These are phyloP conservation scores for Chaetomium cochliodes DNA, from an alignment of 495 filamentous ascomycete genomes.

Conservation along the genomic window DNA sequence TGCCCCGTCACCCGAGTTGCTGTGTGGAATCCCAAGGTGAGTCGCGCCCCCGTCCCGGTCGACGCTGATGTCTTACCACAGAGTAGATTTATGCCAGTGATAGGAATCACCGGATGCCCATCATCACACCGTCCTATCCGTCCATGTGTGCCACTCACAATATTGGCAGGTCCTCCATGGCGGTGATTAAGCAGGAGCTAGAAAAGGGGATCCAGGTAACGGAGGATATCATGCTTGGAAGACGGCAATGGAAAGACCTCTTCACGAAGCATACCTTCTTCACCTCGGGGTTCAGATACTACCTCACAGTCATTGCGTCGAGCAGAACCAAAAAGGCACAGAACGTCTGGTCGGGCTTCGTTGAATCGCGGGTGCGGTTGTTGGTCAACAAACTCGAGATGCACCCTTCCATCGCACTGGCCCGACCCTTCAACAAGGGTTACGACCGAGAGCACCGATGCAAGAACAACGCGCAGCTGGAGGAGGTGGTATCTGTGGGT, in stretches of 20 bases:
- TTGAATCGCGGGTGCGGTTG: conserved; percentile 87
- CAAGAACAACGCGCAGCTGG: conserved; percentile 64
- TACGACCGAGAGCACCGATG: conserved; percentile 79
- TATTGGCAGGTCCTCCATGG: conserved; percentile 79
- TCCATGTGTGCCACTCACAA: conserved; percentile 97
- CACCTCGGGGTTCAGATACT: conserved; percentile 88
- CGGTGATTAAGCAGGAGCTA: conserved; percentile 77
- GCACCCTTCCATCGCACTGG: conserved; percentile 69
- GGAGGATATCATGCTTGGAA: conserved; percentile 74
- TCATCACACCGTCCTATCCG: conserved; percentile 94
- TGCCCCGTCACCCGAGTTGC: conserved; percentile 63
- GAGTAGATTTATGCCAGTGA: conserved; percentile 75
- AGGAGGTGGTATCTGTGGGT: conserved; percentile 69
- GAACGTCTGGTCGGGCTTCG: conserved; percentile 81
- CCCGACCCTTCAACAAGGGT: conserved; percentile 89
- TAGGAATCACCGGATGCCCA: conserved; percentile 85
- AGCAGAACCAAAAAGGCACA: conserved; percentile 83
- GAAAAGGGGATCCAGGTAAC: conserved; percentile 73
- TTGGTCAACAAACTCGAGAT: conserved; percentile 79
- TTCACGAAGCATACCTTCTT: conserved; percentile 91
- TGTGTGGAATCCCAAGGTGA: conserved; percentile 92
- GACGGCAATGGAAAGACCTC: conserved; percentile 76
- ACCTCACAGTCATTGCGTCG: conserved; percentile 82
- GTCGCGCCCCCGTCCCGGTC: conserved; percentile 20
- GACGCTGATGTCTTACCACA: conserved; percentile 39